phyloP scores from a whole-genome alignment of 2,329 filamentous ascomycete species.

The Xylaria multiplex region DNA sequence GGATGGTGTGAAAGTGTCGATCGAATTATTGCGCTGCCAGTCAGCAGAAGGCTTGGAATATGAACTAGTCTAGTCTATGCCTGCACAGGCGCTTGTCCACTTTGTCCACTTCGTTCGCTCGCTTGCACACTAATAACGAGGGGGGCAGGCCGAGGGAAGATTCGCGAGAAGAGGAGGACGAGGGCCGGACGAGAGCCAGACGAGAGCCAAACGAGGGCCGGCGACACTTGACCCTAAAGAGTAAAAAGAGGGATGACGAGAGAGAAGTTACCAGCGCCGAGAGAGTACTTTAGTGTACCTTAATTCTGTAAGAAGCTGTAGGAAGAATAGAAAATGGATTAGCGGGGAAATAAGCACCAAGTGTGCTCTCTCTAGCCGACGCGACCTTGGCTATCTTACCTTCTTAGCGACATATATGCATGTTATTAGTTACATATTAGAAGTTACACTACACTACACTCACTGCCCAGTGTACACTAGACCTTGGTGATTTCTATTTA shows the following conservation, averaged over 20 bases:
- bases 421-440: constrained; percentile 4
- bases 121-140: constrained; percentile 17
- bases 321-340: constrained; percentile 29
- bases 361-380: constrained; percentile 17
- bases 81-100: not conserved
- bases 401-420: constrained; percentile 6
- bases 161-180: constrained; percentile 23
- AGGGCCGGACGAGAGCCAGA: not conserved
- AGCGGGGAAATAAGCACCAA: constrained; percentile 35
- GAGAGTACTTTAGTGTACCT: too few species aligned
- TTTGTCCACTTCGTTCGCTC: too few species aligned
- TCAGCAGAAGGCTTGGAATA: constrained; percentile 44
- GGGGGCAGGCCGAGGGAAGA: constrained; percentile 18
- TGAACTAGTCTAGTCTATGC: constrained; percentile 20
- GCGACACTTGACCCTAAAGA: constrained; percentile 32
- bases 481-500: too few species aligned
- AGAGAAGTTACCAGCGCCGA: constrained; percentile 5
- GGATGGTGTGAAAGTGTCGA: constrained; percentile 11
- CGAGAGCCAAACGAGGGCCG: constrained; percentile 9
- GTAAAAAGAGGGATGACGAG: constrained; percentile 22
- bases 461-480: too few species aligned
- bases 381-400: constrained; percentile 5
- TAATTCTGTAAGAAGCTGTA: constrained; percentile 21
- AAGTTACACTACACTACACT: not conserved
- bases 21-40: constrained; percentile 36